Base-by-base conservation (phyloP, 2,329 filamentous ascomycete genomes). In the Magnaporthiopsis rhizophila region DNA sequence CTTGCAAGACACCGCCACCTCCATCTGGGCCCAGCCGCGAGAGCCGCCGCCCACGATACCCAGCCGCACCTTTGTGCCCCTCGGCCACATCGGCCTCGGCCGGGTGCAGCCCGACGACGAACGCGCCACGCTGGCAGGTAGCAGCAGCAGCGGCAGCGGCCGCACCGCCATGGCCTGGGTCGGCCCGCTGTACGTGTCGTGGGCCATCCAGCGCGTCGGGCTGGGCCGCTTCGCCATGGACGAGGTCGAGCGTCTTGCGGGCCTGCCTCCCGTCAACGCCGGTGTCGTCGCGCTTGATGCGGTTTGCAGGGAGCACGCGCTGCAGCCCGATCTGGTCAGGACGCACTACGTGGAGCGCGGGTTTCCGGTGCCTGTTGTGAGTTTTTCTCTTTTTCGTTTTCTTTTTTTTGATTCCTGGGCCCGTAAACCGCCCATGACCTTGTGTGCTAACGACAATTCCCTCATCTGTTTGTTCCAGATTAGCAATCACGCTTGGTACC, bases 1-100 rank as follows among this genome's bases (percentile, higher is more conserved):
- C 9, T 68, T 79, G 38, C 67, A 61, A 28, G 77, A 79, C 66
- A 75, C 74, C 6, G 73, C 75, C 58, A 61, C 66, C 15, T 66
- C 69, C 34, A 34, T 75, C 58, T 70, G 70, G 58, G 69, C 70
- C 8, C 64, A 69, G 1, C 65, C 67, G 59, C 67, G 74, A 26
- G 68, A 70, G 24, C 73, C 76, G 75, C 74, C n/a, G 65, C 65
- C 21, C 6, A 18, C 13, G 13, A 64, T 62, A n/a, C 58, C 18
- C 18, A 15, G 18, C 8, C 45, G 21, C 45, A 11, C 65, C 50
- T 79, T 78, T 67, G 65, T 71, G 3, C 76, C 78, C 45, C 70
- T 79, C 59, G 77, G 78, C 18, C 77, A 79, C 69, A 71, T 77
- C 24, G 75, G 73, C 18, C 69, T 79, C 18, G 74, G 76, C 50